phyloP scores from a whole-genome alignment of 225 moss, liverwort and hornwort genomes.

The Bryum argenteum region DNA sequence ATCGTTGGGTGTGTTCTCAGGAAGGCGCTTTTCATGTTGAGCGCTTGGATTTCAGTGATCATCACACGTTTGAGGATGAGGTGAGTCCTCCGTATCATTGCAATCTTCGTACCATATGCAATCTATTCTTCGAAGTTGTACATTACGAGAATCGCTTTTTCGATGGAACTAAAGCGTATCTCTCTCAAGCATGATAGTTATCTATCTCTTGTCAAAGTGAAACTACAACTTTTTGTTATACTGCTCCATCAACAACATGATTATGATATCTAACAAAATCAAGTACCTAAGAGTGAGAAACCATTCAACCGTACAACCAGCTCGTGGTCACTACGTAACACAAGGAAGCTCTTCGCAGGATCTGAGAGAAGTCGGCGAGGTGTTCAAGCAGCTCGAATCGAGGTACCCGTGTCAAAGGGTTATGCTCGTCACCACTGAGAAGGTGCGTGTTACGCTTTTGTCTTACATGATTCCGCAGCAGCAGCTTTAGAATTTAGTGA shows the following conservation, averaged over 20 bases:
- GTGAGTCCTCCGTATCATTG: constrained; percentile 40
- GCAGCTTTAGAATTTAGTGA: not conserved
- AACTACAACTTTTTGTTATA: not conserved
- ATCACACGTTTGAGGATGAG: constrained; percentile 67
- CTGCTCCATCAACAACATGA: not conserved
- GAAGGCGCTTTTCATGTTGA: constrained; percentile 71
- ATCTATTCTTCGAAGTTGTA: not conserved
- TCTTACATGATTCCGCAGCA: not conserved
- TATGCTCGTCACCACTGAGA: constrained; percentile 81
- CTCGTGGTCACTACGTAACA: not conserved
- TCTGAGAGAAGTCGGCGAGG: constrained; percentile 42
- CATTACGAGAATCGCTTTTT: not conserved
- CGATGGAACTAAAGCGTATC: not conserved
- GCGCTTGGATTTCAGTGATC: constrained; percentile 85
- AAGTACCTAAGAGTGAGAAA: not conserved
- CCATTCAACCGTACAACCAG: not conserved
- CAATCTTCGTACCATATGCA: not conserved
- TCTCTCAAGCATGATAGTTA: not conserved
- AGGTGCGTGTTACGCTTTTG: constrained; percentile 51
- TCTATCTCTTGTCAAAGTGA: not conserved
- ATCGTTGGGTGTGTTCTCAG: constrained; percentile 37
- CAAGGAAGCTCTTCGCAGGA: constrained; percentile 51
- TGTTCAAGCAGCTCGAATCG: constrained; percentile 52
- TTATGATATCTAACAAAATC: not conserved
- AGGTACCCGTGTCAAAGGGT: constrained; percentile 43